Evolutionary conservation across 257 asterid species (phyloP).

Genomic region (Nicotiana attenuata): DNA sequence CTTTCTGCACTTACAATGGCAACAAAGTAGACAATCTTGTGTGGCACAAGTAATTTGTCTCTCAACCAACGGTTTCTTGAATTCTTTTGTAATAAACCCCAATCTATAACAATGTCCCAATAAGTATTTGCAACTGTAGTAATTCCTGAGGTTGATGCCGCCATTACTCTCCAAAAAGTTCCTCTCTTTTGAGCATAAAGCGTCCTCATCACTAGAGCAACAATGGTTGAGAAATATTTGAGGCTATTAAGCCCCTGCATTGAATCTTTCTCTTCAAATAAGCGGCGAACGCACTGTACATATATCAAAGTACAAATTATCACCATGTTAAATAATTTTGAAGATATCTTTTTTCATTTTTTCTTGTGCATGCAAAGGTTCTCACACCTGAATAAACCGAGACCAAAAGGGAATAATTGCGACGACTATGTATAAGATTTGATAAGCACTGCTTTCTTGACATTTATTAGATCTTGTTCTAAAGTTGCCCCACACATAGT

Average conservation of each 20-base stretch:
- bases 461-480: slow-evolving; percentile 39
- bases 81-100: slow-evolving; percentile 60
- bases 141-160: slow-evolving; percentile 50
- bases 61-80: slow-evolving; percentile 73
- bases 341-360: background rate
- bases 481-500: slow-evolving; percentile 69
- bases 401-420: slow-evolving; percentile 68
- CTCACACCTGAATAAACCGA: slow-evolving; percentile 58
- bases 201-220: slow-evolving; percentile 67
- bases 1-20: slow-evolving; percentile 54
- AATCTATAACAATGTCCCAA: slow-evolving; percentile 75
- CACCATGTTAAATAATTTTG: background rate
- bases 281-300: slow-evolving; percentile 60
- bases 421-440: slow-evolving; percentile 35
- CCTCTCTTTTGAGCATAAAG: slow-evolving; percentile 24
- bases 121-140: slow-evolving; percentile 60
- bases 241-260: slow-evolving; percentile 51
- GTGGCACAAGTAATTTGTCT: slow-evolving; percentile 62
- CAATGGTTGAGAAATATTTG: slow-evolving; percentile 61
- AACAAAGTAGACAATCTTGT: slow-evolving; percentile 55
- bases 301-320: background rate
- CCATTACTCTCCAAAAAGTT: slow-evolving; percentile 39
- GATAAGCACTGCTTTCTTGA: slow-evolving; percentile 10
- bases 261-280: slow-evolving; percentile 44
- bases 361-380: background rate